Base-by-base conservation (phyloP, 2,329 filamentous ascomycete species). In the Apiospora phragmitis region DNA sequence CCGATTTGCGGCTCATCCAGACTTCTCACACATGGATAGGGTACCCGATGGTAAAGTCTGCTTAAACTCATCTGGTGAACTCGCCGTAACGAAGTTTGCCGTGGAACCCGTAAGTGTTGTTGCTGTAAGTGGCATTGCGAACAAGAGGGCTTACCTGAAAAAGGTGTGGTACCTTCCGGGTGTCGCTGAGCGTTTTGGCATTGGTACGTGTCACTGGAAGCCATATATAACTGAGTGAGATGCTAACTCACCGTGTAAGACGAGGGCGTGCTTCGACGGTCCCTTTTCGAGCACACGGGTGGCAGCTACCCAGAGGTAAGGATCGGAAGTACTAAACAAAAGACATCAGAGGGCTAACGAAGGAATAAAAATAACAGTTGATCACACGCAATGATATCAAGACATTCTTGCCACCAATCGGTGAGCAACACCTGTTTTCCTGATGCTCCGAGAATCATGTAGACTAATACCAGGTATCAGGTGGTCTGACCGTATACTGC, bases 361-460 rank as follows among this genome's bases (percentile, higher is more conserved):
- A 18, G n/a, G 16, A 7, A 29, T 35, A n/a, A 26, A 69, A 68
- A 45, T 42, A n/a, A 24, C 69, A 90, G 85, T 87, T 98, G 72
- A 98, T 99, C 79, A 99, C 96, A 21, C 90, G 96, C 70, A 91
- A 91, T 62, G 96, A 98, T 79, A 95, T 98, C 83, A 98, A 99
- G 83, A 85, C 97, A 62, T 99, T 98, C 84, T 84, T 98, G 62
- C 96, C 96, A 42, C 96, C 96, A 4, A 98, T 99, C 80, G 96
- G 88, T 89, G 82, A 74, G 79, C 73, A 70, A 24, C 18, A 41
- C 21, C 5, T 65, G 42, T 38, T 55, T 24, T 32, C 18, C 26
- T 32, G 38, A 70, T 65, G 35, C 41, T 42, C 32, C 32, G 55
- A 62, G 18, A 59, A 38, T 62, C 55, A 62, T 11, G 65, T 35